These are phyloP conservation scores for Populus davidiana DNA, from an alignment of 345 rosid species.

Conservation along the genomic window DNA sequence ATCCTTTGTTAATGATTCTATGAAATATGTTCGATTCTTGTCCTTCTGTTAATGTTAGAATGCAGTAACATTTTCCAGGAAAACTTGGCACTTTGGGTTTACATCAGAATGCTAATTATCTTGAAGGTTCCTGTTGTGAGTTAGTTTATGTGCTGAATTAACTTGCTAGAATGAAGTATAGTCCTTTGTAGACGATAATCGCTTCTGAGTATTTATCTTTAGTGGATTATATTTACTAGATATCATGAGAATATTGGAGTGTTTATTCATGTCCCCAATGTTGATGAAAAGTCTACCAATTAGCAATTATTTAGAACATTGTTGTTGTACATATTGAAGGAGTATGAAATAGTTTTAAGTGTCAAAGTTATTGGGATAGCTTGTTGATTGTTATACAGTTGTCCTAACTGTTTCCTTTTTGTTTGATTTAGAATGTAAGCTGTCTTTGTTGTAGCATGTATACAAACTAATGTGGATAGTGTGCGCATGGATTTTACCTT, in stretches of 20 bases:
- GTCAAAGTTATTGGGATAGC: background rate
- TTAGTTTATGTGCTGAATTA: background rate
- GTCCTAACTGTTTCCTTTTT: background rate
- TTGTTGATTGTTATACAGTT: background rate
- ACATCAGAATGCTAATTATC: background rate
- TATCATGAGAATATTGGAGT: too few species aligned
- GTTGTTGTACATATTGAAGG: background rate
- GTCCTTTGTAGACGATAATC: background rate
- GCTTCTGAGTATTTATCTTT: too few species aligned
- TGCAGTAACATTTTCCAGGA: background rate
- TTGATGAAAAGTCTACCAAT: background rate
- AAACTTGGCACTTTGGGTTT: too few species aligned
- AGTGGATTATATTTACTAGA: too few species aligned
- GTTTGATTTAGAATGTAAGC: background rate
- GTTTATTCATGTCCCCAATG: too few species aligned
- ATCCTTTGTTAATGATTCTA: background rate
- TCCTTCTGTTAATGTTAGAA: background rate
- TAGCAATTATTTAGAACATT: background rate
- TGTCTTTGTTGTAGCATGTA: background rate
- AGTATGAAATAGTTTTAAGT: background rate
- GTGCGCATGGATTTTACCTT: background rate
- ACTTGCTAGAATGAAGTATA: background rate
- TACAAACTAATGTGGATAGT: background rate
- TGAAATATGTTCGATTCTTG: background rate
- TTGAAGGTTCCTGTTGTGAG: background rate